phyloP scores from a whole-genome alignment of 2,329 filamentous ascomycete species.

The Cryphonectria parasitica region DNA sequence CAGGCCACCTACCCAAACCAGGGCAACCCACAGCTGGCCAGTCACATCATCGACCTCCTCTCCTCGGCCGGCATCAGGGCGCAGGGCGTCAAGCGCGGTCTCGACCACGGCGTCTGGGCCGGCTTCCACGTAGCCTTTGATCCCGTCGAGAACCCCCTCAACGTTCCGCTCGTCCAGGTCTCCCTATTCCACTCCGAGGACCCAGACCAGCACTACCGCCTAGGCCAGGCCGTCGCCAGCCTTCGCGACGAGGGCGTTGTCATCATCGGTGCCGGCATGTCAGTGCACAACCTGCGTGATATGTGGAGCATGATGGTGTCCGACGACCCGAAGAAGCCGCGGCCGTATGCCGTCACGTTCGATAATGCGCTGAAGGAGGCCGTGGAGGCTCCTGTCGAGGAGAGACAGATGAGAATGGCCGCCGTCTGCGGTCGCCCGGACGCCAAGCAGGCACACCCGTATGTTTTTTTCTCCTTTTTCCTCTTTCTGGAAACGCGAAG shows the following conservation, averaged over 20 bases:
- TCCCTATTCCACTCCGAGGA: conserved; percentile 69
- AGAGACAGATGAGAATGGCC: conserved; percentile 46
- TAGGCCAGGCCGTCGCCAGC: conserved; percentile 68
- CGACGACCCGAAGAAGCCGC: conserved; percentile 45
- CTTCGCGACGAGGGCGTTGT: conserved; percentile 70
- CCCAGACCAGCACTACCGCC: conserved; percentile 66
- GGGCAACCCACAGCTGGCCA: conserved; percentile 63
- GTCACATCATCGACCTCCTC: conserved; percentile 60
- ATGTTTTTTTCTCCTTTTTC: background rate
- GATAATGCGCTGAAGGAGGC: conserved; percentile 70
- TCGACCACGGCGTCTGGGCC: conserved; percentile 78
- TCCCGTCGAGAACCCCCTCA: conserved; percentile 63
- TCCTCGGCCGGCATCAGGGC: conserved; percentile 61
- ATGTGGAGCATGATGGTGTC: conserved; percentile 43
- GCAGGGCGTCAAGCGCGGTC: conserved; percentile 62
- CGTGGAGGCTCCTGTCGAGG: conserved; percentile 49
- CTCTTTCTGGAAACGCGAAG: too few relatives aligned
- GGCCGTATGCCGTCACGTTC: conserved; percentile 65
- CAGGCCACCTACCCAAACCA: conserved; percentile 67
- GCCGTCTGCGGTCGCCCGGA: conserved; percentile 47
- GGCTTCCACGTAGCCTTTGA: conserved; percentile 68
- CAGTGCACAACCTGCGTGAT: conserved; percentile 71
- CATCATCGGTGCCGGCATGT: conserved; percentile 75
- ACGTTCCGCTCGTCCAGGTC: conserved; percentile 72
- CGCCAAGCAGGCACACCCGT: conserved; percentile 51